These are phyloP conservation scores for Eucalyptus cloeziana DNA, from an alignment of 345 rosid genomes.

Conservation along the genomic window DNA sequence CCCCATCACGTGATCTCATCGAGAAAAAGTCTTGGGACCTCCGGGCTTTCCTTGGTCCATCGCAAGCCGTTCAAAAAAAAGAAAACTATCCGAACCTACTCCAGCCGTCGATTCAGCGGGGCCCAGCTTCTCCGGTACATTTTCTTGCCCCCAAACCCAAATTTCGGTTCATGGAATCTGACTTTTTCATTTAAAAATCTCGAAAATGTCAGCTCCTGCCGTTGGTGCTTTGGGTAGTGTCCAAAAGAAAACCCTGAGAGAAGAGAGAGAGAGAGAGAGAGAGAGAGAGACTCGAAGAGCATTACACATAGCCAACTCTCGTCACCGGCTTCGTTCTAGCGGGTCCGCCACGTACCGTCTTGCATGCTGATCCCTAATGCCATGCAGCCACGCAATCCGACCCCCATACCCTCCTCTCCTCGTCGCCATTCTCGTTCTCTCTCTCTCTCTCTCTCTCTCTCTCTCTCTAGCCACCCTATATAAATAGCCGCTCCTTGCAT, in stretches of 20 bases:
- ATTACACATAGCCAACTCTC: conserved; percentile 9
- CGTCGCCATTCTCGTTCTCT: not conserved
- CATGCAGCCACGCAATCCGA: conserved; percentile 26
- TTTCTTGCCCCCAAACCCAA: not conserved
- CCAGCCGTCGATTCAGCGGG: not conserved
- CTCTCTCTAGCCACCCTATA: not conserved
- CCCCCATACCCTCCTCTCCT: conserved; percentile 2
- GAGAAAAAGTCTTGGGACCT: not conserved
- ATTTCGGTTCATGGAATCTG: not conserved
- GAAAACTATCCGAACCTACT: not conserved
- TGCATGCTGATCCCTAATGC: conserved; percentile 48
- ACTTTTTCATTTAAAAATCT: not conserved
- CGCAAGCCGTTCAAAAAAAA: not conserved
- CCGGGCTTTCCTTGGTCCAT: not conserved
- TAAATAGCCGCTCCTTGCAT: not conserved
- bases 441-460: not conserved
- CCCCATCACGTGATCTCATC: not conserved
- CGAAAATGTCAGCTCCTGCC: not conserved
- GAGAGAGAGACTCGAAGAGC: not conserved
- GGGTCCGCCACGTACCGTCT: conserved; percentile 26
- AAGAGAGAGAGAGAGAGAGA: too few relatives aligned
- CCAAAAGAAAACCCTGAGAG: not conserved
- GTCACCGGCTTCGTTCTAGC: not conserved
- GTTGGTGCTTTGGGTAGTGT: not conserved
- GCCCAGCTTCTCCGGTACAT: not conserved